Evolutionary conservation across 2,329 filamentous ascomycete species (phyloP), one percentile per base, ranked within the genome.

Genomic region (Colletotrichum sublineola): DNA sequence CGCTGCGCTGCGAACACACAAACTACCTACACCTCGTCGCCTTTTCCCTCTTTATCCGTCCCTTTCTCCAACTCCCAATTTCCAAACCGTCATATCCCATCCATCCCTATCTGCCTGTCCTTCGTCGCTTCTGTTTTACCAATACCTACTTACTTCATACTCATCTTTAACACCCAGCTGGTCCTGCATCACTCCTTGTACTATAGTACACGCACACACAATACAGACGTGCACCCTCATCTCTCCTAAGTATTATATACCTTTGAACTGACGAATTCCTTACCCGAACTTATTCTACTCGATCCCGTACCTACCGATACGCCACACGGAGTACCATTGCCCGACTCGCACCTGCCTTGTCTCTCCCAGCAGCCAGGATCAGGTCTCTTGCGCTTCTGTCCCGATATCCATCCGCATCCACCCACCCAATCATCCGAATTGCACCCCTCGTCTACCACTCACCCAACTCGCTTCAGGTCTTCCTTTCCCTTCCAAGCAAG

Each of bases 371-470:
- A 60, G 57, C 58, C 62, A 50, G 52, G 55, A 36, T 61, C 55
- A 50, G 55, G 64, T 62, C 64, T 67, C 56, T 31, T 63, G 56
- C 55, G 42, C 57, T 61, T 70, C 55, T 60, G 33, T 65, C 61
- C 63, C 58, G 61, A 65, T 67, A 58, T 66, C 66, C 63, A 55
- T 65, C 38, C 66, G 70, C 70, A 55, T 48, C 18, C 70, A 65
- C 55, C 67, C 69, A 64, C 58, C 66, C 66, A 70, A 65, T 70
- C 70, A 56, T 73, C 61, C 70, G 24, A 65, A 70, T 73, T 70
- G 60, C 67, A 70, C 46, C 58, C 68, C 46, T 69, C 69, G 65
- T 60, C 70, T 73, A 70, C 66, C 63, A 58, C 60, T 60, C 69
- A 63, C 66, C 68, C 61, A 38, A 33, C 46, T 24, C 42, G 50